A percentile compares a stretch with the other conserved stretches of the same genome.
phyloP scores from a whole-genome alignment of 176 grass and related monocot species.

The Raddia distichophylla region DNA sequence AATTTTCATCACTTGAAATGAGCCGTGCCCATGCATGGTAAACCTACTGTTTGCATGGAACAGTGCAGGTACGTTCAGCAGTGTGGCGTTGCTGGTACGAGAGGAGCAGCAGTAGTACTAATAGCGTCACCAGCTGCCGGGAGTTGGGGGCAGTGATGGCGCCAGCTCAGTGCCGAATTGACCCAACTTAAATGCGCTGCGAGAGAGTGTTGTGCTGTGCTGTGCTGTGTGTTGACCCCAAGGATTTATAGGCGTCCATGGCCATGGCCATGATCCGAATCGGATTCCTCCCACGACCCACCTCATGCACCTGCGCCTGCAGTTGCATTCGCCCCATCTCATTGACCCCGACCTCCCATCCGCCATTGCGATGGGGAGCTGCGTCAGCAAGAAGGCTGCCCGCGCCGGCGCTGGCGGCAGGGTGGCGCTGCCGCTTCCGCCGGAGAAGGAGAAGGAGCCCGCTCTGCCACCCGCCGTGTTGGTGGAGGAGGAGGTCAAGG shows the following conservation, averaged over 20 bases:
- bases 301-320: constrained; percentile 7
- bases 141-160: constrained; percentile 48
- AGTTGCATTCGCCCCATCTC: constrained; percentile 4
- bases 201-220: too few relatives aligned
- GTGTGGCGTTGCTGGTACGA: not conserved
- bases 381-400: constrained; percentile 67
- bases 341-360: constrained; percentile 30
- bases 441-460: constrained; percentile 24
- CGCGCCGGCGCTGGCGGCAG: not conserved
- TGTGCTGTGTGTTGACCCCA: constrained; percentile 26
- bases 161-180: constrained; percentile 46
- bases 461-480: constrained; percentile 25
- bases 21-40: too few relatives aligned
- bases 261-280: not conserved
- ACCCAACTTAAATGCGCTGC: constrained; percentile 42
- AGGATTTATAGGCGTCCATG: constrained; percentile 21
- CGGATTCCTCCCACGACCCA: not conserved
- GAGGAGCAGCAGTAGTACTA: not conserved
- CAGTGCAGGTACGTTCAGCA: too few relatives aligned
- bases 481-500: constrained; percentile 64
- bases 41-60: too few relatives aligned
- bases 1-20: too few relatives aligned
- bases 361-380: constrained; percentile 49
- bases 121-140: constrained; percentile 9
- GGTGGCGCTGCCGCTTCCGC: constrained; percentile 11